Conservation (phyloP, 2,329 filamentous ascomycete species). For the Sphaerulina populicola region DNA sequence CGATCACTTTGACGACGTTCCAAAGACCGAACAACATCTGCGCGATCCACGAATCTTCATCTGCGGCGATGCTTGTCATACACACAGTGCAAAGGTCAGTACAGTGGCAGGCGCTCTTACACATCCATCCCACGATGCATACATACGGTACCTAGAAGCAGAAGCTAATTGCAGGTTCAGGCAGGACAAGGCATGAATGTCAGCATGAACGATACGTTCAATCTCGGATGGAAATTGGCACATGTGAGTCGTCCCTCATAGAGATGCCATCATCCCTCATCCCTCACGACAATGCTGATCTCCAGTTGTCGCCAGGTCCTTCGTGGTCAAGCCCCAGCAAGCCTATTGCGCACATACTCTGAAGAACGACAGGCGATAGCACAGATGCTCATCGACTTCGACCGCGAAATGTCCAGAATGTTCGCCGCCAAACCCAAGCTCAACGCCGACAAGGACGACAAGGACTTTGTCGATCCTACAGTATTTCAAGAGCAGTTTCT, state of each 20-base stretch:
- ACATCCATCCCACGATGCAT: too few relatives aligned
- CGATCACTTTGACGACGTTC: slow-evolving; percentile 56
- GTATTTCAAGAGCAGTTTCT: slow-evolving; percentile 30
- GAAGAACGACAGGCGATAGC: slow-evolving; percentile 53
- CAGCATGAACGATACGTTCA: slow-evolving; percentile 58
- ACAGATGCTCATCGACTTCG: slow-evolving; percentile 54
- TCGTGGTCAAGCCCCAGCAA: slow-evolving; percentile 26
- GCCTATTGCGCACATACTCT: slow-evolving; percentile 46
- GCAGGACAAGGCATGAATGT: slow-evolving; percentile 67
- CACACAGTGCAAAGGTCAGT: slow-evolving; percentile 46
- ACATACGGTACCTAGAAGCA: neutral
- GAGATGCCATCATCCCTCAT: neutral
- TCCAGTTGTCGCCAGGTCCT: slow-evolving; percentile 31
- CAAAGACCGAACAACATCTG: slow-evolving; percentile 48
- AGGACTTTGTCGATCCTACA: slow-evolving; percentile 29
- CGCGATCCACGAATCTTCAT: slow-evolving; percentile 54
- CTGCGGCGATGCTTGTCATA: slow-evolving; percentile 55
- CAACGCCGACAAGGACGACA: slow-evolving; percentile 19
- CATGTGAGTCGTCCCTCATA: slow-evolving; percentile 16
- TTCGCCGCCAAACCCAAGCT: slow-evolving; percentile 36
- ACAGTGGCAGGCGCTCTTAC: too few relatives aligned
- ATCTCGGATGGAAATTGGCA: slow-evolving; percentile 50
- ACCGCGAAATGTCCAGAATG: slow-evolving; percentile 42
- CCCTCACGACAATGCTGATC: neutral
- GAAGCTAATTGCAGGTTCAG: neutral